Evolutionary conservation across 805 yeast species (phyloP), one percentile per base, ranked within the genome.

Genomic region (Monosporozyma unispora): DNA sequence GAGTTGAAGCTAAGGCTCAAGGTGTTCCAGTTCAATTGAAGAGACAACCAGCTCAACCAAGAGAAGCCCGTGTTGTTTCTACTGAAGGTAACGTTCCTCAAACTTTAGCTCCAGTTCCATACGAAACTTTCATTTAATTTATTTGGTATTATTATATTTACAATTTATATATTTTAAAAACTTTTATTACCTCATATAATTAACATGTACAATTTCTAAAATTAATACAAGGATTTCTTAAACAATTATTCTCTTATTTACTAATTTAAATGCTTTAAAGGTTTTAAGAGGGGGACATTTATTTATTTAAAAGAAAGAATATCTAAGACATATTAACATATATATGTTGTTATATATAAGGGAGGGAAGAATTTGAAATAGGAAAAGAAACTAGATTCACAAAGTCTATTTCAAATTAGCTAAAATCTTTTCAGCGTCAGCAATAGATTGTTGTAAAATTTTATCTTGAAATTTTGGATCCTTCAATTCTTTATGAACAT

Each of bases 31-130:
- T 87, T 61, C 79, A 78, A 78, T 87, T 93, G 70, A 93, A 91
- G 90, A 87, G 99, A 84, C 91, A 86, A 77, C 98, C 99, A 72
- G 96, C 80, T 70, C 86, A 81, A 77, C 99, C 99, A 81, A 90
- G 98, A 84, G 88, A 77, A 62, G 79, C 95, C 61, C 87, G 83
- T 77, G 76, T 84, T 68, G 84, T 93, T 68, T 71, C 90, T 56
- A 82, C 96, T 67, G 80, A 76, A 69, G 82, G 81, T 70, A 82
- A 84, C 78, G 77, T 80, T 67, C 96, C 98, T 70, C 96, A 90
- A 76, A 90, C 96, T 69, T 83, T 93, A 77, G 93, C 96, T 72
- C 98, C 99, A 77, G 90, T 88, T 79, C 85, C 99, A 73, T 93
- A 93, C 86, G 99, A 93, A 82, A 93, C 99, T 73, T 91, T 84